phyloP scores from a whole-genome alignment of 768 basidiomycete species.

The Boletus vinaceobasis region DNA sequence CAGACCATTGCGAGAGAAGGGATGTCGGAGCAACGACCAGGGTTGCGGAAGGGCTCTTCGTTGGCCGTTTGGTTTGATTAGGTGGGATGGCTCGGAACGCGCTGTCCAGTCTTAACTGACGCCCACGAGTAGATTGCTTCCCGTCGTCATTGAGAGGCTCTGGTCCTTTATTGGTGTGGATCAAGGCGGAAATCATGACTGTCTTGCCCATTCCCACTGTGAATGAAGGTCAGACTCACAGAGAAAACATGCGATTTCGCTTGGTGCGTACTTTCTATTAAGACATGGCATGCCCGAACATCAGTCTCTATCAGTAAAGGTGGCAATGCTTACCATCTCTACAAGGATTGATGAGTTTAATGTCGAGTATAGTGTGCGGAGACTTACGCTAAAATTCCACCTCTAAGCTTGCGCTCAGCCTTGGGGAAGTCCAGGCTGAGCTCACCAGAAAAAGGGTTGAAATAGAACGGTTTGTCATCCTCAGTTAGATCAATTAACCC shows the following conservation, averaged over 20 bases:
- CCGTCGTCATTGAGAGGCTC: slow-evolving; percentile 35
- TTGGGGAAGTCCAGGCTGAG: slow-evolving; percentile 81
- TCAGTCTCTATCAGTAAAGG: slow-evolving; percentile 2
- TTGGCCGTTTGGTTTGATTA: slow-evolving; percentile 28
- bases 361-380: neutral
- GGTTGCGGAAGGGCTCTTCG: slow-evolving; percentile 55
- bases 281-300: neutral
- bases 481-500: slow-evolving; percentile 74
- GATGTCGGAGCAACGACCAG: slow-evolving; percentile 92
- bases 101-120: slow-evolving; percentile 59
- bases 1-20: slow-evolving; percentile 88
- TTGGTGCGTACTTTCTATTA: slow-evolving; percentile 47
- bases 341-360: slow-evolving; percentile 7
- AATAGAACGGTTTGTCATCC: slow-evolving; percentile 79
- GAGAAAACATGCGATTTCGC: neutral
- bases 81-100: slow-evolving; percentile 52
- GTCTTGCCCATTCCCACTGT: slow-evolving; percentile 96
- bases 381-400: slow-evolving; percentile 88
- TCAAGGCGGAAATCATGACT: slow-evolving; percentile 87
- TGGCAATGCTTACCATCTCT: slow-evolving; percentile 34
- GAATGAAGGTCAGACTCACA: slow-evolving; percentile 2
- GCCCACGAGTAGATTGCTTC: slow-evolving; percentile 37
- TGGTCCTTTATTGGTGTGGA: slow-evolving; percentile 68
- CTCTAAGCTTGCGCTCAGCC: slow-evolving; percentile 70
- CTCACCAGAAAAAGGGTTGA: slow-evolving; percentile 90